Percentiles rank a stretch among this genome's conserved stretches.
Evolutionary conservation across 176 grass and related monocot species (phyloP).

Genomic region (Luzula sylvatica): DNA sequence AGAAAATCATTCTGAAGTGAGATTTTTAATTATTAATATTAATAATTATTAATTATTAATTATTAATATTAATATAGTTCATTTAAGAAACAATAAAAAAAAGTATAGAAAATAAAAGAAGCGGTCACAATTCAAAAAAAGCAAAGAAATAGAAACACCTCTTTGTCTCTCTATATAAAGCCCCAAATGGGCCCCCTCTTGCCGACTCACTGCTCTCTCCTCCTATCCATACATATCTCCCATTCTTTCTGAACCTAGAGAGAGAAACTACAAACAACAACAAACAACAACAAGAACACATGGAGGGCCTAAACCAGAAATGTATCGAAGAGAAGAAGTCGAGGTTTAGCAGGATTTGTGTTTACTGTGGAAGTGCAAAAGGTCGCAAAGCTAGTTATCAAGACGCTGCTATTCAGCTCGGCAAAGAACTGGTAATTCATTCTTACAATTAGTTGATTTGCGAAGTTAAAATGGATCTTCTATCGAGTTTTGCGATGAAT

Average conservation of each 20-base stretch:
- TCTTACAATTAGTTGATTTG: background rate
- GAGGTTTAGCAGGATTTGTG: conserved; percentile 83
- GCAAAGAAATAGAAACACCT: background rate
- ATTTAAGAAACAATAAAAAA: too few relatives aligned
- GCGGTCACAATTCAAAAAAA: background rate
- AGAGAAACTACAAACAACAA: too few relatives aligned
- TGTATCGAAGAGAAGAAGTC: conserved; percentile 38
- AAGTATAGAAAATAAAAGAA: background rate
- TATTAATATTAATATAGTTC: too few relatives aligned
- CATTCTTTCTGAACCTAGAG: background rate
- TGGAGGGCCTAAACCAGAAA: conserved; percentile 5
- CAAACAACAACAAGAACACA: conserved; percentile 22
- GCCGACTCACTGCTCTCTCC: background rate
- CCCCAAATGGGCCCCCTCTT: background rate
- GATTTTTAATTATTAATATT: too few relatives aligned
- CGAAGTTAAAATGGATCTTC: background rate
- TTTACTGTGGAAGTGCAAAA: conserved; percentile 85
- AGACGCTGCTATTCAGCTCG: conserved; percentile 74
- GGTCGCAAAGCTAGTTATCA: conserved; percentile 74
- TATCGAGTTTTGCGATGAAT: background rate
- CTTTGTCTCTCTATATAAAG: conserved; percentile 15
- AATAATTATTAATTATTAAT: too few relatives aligned
- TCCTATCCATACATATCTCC: background rate
- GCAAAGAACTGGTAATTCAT: conserved; percentile 57
- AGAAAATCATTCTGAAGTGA: too few relatives aligned